A percentile compares a stretch with the other conserved stretches of the same genome.
Conservation (phyloP, 805 yeast genomes). For the Teunomyces atbi region DNA sequence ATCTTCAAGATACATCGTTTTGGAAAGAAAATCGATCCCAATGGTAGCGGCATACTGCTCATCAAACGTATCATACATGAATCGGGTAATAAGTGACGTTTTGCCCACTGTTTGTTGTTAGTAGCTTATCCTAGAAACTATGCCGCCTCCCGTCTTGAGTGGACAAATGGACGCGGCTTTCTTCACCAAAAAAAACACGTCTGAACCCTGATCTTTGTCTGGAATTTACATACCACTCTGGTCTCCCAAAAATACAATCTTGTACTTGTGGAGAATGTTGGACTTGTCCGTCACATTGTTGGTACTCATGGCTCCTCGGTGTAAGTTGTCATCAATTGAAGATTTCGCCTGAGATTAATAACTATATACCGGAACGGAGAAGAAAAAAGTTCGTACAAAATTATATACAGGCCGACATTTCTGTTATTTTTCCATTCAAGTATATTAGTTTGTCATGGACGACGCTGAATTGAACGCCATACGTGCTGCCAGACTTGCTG, state of each 20-base stretch:
- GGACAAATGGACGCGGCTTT: too few species aligned
- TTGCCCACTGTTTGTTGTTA: conserved; percentile 64
- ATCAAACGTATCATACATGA: conserved; percentile 97
- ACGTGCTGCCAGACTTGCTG: conserved; percentile 87
- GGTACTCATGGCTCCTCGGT: conserved; percentile 5
- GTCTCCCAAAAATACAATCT: conserved; percentile 95
- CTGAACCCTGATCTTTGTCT: neutral
- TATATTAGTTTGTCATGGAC: conserved; percentile 55
- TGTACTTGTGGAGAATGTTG: conserved; percentile 60
- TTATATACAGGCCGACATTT: neutral
- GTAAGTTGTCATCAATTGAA: neutral
- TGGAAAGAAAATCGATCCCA: conserved; percentile 92
- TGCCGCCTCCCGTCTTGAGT: too few species aligned
- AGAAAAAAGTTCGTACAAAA: neutral
- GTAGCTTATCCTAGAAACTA: conserved; percentile 2
- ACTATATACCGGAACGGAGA: neutral
- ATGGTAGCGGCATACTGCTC: conserved; percentile 96
- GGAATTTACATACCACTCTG: conserved; percentile 61
- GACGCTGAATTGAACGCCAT: conserved; percentile 86
- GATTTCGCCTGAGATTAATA: neutral
- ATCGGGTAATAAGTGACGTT: conserved; percentile 92
- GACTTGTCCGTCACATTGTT: conserved; percentile 29
- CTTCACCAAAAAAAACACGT: neutral
- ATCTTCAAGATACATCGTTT: conserved; percentile 79
- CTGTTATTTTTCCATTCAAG: neutral